Conservation (phyloP, 345 rosid genomes). For the Dipteronia sinensis region DNA sequence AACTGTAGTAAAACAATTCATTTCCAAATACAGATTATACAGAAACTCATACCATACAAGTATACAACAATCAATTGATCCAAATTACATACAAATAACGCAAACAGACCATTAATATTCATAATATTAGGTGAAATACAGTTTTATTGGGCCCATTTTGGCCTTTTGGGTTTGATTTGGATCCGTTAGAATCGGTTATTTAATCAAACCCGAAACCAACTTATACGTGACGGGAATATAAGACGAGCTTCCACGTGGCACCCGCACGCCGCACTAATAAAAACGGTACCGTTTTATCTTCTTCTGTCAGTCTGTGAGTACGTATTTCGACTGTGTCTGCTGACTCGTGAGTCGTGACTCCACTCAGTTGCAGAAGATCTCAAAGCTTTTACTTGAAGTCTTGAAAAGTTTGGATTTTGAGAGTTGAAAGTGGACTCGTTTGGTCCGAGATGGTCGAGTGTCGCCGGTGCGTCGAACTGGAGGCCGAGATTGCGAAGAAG, state of each 20-base stretch:
- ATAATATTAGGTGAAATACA: too few relatives aligned
- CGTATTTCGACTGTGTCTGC: too few relatives aligned
- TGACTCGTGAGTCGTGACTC: neutral
- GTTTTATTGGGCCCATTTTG: too few relatives aligned
- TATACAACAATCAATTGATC: too few relatives aligned
- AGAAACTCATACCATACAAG: too few relatives aligned
- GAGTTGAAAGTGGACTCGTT: neutral
- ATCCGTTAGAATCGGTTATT: too few relatives aligned
- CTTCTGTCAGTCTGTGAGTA: too few relatives aligned
- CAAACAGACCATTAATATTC: too few relatives aligned
- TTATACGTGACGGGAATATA: neutral
- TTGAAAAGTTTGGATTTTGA: neutral
- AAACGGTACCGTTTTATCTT: neutral
- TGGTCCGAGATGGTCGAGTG: neutral
- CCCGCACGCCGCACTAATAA: neutral
- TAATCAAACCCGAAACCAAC: neutral
- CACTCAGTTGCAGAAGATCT: neutral
- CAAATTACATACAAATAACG: too few relatives aligned
- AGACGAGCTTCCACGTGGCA: neutral
- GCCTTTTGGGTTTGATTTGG: neutral
- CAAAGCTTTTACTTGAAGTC: too few relatives aligned
- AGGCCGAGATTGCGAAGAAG: slow-evolving; percentile 38
- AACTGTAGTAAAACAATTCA: too few relatives aligned
- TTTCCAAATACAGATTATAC: too few relatives aligned
- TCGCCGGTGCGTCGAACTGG: slow-evolving; percentile 37